Evolutionary conservation across 2,329 filamentous ascomycete genomes (phyloP).

Genomic region (Purpureocillium takamizusanense): DNA sequence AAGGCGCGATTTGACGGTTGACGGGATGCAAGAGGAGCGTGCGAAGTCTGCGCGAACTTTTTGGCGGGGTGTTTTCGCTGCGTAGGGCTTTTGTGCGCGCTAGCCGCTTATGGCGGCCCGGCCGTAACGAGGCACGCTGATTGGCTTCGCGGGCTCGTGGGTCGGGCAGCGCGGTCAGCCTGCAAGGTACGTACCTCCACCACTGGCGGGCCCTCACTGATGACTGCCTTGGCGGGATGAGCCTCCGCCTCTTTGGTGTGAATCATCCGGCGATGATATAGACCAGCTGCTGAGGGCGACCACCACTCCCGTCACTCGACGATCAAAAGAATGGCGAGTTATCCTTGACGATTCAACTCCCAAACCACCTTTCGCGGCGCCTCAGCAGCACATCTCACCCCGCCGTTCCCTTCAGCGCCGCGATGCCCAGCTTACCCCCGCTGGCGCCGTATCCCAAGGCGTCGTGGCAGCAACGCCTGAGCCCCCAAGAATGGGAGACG

Average conservation of each 20-base stretch:
- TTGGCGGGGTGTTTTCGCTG: constrained; percentile 10
- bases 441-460: constrained; percentile 71
- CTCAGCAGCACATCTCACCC: neutral
- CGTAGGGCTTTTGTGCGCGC: constrained; percentile 13
- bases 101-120: constrained; percentile 7
- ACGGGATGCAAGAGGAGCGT: neutral
- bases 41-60: constrained; percentile 4
- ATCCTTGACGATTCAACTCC: neutral
- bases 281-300: neutral
- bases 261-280: constrained; percentile 9
- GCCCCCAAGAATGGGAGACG: constrained; percentile 63
- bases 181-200: constrained; percentile 7
- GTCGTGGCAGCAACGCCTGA: constrained; percentile 56
- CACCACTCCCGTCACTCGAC: too few relatives aligned
- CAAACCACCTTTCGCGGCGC: too few relatives aligned
- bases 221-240: too few relatives aligned
- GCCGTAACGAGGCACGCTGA: neutral
- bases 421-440: constrained; percentile 49
- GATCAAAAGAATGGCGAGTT: constrained; percentile 1
- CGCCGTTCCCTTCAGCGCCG: too few relatives aligned
- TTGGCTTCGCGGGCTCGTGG: too few relatives aligned
- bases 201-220: too few relatives aligned
- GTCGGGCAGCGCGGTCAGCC: too few relatives aligned
- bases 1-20: constrained; percentile 30
- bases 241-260: neutral